Conservation (phyloP, 1,139 yeast species). For the Blastobotrys arbuscula region DNA sequence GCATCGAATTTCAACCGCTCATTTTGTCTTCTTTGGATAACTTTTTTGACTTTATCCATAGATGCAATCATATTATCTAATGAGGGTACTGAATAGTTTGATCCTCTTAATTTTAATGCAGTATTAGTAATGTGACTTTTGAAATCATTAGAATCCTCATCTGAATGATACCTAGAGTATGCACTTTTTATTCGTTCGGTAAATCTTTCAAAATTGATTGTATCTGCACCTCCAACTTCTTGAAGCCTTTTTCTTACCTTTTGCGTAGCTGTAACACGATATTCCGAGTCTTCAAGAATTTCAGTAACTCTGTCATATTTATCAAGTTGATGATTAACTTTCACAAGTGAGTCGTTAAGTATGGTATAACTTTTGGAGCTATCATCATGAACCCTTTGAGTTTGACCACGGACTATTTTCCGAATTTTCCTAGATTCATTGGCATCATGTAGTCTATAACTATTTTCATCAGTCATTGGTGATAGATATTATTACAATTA, state of each 20-base stretch:
- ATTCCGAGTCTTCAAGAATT: conserved; percentile 15
- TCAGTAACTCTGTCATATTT: conserved; percentile 19
- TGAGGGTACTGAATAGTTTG: neutral
- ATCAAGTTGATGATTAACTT: conserved; percentile 12
- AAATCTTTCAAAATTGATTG: conserved; percentile 15
- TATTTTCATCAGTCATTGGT: too few relatives aligned
- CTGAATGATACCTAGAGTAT: neutral
- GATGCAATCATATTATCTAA: conserved; percentile 8
- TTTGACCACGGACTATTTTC: neutral
- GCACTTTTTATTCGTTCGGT: conserved; percentile 11
- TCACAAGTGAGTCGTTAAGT: conserved; percentile 3
- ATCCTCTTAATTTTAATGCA: neutral
- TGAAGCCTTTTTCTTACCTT: conserved; percentile 11
- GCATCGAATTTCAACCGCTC: conserved; percentile 3
- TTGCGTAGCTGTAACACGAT: conserved; percentile 12
- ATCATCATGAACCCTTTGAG: neutral
- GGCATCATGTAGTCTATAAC: conserved; percentile 6
- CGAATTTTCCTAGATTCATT: conserved; percentile 6
- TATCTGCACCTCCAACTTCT: conserved; percentile 11
- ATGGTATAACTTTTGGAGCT: neutral
- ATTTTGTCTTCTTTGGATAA: neutral
- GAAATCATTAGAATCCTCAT: neutral
- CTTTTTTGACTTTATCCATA: conserved; percentile 3
- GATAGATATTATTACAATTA: too few relatives aligned
- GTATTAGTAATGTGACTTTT: neutral